Percentiles rank a stretch among this genome's conserved stretches.
Evolutionary conservation across 768 basidiomycete genomes (phyloP).

Genomic region (Leucocoprinus birnbaumii): DNA sequence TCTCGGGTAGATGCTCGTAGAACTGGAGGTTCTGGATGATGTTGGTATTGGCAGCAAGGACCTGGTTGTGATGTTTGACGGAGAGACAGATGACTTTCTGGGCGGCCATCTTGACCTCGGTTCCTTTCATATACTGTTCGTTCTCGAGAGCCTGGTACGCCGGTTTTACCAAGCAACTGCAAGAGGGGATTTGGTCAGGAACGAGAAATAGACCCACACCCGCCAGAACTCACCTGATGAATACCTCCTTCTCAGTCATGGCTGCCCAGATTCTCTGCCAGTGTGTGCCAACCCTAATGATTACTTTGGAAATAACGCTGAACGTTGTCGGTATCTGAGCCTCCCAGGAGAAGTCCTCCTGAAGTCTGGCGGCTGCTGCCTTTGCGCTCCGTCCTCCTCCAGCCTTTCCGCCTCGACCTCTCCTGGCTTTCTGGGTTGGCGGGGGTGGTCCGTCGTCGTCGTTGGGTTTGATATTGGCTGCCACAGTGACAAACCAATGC

Average conservation of each 20-base stretch:
- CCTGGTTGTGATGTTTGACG: conserved; percentile 88
- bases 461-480: conserved; percentile 69
- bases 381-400: conserved; percentile 16
- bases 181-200: not conserved
- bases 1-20: conserved; percentile 91
- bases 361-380: conserved; percentile 40
- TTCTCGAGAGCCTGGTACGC: conserved; percentile 85
- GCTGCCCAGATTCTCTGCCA: conserved; percentile 85
- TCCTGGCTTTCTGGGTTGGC: conserved; percentile 46
- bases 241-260: conserved; percentile 79
- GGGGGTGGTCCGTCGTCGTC: conserved; percentile 45
- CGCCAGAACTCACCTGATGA: conserved; percentile 65
- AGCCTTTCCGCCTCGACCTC: conserved; percentile 50
- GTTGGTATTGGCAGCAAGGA: conserved; percentile 79
- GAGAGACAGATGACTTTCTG: conserved; percentile 90
- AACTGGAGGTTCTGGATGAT: conserved; percentile 93
- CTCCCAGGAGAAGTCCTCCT: conserved; percentile 70
- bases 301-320: conserved; percentile 65
- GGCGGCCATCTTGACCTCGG: conserved; percentile 66
- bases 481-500: conserved; percentile 85
- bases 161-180: conserved; percentile 85
- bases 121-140: conserved; percentile 84
- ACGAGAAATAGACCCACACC: not conserved
- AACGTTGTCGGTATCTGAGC: conserved; percentile 74
- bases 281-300: conserved; percentile 49